Conservation (phyloP, 176 grass and related monocot genomes). For the Rhynchospora tenuis region DNA sequence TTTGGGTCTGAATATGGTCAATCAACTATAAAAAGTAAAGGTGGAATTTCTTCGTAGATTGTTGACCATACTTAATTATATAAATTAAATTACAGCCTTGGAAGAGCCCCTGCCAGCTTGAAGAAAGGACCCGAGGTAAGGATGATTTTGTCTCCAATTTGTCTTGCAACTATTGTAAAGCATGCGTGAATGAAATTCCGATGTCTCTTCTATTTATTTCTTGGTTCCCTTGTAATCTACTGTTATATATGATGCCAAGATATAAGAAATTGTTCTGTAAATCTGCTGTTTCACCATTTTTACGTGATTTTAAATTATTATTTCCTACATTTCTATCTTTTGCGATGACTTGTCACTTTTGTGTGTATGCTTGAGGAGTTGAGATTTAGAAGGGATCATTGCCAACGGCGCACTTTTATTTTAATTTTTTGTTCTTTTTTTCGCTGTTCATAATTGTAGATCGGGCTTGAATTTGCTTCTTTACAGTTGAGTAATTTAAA, state of each 20-base stretch:
- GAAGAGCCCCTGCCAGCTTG: slow-evolving; percentile 79
- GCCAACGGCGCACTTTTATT: not conserved
- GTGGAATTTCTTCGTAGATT: not conserved
- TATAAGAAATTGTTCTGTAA: not conserved
- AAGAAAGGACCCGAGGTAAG: not conserved
- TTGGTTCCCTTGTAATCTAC: not conserved
- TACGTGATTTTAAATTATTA: not conserved
- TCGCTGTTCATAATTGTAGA: not conserved
- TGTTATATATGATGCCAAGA: not conserved
- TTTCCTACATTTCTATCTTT: not conserved
- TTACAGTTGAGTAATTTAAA: not conserved
- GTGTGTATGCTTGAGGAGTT: not conserved
- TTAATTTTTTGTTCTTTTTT: not conserved
- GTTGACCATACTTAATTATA: slow-evolving; percentile 8
- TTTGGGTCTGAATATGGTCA: not conserved
- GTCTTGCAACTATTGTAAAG: slow-evolving; percentile 17
- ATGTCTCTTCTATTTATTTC: not conserved
- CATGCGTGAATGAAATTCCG: not conserved
- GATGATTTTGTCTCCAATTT: not conserved
- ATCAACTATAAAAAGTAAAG: not conserved
- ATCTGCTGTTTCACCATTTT: not conserved
- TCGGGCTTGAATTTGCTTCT: not conserved
- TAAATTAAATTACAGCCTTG: slow-evolving; percentile 48
- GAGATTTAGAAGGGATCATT: not conserved
- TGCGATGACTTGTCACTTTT: not conserved